These are phyloP conservation scores for Citrus trifoliata DNA, from an alignment of 345 rosid species.

Conservation along the genomic window DNA sequence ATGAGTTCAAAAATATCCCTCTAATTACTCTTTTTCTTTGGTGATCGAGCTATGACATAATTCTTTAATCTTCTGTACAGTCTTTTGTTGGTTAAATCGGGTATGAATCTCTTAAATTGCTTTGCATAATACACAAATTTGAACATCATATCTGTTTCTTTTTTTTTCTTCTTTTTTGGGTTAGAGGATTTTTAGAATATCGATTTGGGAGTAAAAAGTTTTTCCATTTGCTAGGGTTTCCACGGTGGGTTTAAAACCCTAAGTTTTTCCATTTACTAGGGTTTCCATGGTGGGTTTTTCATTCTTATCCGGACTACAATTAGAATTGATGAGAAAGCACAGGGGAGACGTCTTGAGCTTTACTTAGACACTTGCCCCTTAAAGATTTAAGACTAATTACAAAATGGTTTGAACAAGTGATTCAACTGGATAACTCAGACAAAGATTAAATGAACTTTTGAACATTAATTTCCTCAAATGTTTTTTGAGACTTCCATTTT, in stretches of 20 bases:
- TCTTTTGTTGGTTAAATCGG: conserved; percentile 11
- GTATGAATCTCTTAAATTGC: conserved; percentile 3
- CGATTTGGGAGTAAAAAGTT: not conserved
- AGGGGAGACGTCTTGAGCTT: not conserved
- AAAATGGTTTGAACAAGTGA: not conserved
- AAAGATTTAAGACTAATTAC: not conserved
- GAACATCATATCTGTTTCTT: not conserved
- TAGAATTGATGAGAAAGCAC: not conserved
- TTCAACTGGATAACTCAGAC: not conserved
- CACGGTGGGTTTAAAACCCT: not conserved
- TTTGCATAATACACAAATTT: not conserved
- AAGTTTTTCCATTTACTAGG: conserved; percentile 1
- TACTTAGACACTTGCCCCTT: not conserved
- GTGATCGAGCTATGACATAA: conserved; percentile 29
- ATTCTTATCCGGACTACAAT: not conserved
- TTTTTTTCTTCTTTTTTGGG: not conserved
- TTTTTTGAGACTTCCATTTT: not conserved
- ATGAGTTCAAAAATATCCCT: conserved; percentile 36
- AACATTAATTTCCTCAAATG: not conserved
- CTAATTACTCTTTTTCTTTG: conserved; percentile 14
- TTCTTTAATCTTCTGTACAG: conserved; percentile 9
- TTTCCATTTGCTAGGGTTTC: conserved; percentile 9
- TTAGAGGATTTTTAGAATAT: not conserved
- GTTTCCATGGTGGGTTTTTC: conserved; percentile 4
- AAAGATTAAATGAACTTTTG: not conserved